Base-by-base conservation (phyloP, 2,329 filamentous ascomycete species). In the Colletotrichum endophyticum region DNA sequence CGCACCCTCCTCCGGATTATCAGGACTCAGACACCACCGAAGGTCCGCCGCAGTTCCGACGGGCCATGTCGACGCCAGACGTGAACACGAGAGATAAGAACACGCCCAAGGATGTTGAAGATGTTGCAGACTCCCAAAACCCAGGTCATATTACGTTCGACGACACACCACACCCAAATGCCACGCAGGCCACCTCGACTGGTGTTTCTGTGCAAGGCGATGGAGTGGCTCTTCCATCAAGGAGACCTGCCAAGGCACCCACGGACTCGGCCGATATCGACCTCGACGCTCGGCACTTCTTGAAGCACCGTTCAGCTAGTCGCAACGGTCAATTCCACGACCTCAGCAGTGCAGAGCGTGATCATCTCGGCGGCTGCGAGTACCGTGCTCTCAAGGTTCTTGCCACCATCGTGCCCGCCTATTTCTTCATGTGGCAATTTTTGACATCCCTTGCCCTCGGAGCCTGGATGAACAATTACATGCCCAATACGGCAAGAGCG, bases 341-440 rank as follows among this genome's bases (percentile, higher is more conserved):
- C 61, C 83, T 93, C 49, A 86, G 85, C 2, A 85, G 85, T 25
- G 86, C 88, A 19, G 90, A 93, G 79, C 87, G 91, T 49, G 89
- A 91, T 72, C 85, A 88, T 39, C 85, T 94, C 1, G 92, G 92
- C 30, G 91, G 92, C 2, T 90, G 88, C 72, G 92, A 94, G 81
- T 93, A 94, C 80, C 88, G 91, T 56, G 92, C 92, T 27, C 86
- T 94, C 25, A 88, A 88, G 64, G 82, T 94, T 8, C 86, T 94
- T 3, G 87, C 91, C 4, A 86, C 90, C 78, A 80, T 92, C 22
- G 91, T 94, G 8, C 91, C 91, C 1, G 76, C 90, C 8, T 94
- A 94, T 81, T 92, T 89, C 34, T 81, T 88, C 32, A 81, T 89
- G 8, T 94, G 90, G 87, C 92, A 94, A 80, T 72, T 93, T 3